Percentiles rank a stretch among this genome's conserved stretches.
Evolutionary conservation across 2,329 filamentous ascomycete genomes (phyloP).

Genomic region (Alternaria arbusti): DNA sequence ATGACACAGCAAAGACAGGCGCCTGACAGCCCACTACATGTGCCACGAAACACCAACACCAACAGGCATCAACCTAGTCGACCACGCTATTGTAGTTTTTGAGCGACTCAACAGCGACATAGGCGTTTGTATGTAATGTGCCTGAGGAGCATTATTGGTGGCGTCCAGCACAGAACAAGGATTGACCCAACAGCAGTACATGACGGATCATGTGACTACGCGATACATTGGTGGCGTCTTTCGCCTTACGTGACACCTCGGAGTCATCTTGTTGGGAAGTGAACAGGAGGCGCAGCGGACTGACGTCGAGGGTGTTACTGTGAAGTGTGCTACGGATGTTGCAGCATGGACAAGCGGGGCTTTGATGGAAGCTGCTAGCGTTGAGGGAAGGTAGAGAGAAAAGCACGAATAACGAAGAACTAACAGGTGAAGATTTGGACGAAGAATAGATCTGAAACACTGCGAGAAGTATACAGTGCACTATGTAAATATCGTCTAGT

Average conservation of each 20-base stretch:
- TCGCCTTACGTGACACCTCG: not conserved
- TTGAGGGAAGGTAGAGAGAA: not conserved
- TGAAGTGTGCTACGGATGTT: not conserved
- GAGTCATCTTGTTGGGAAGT: not conserved
- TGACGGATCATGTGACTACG: not conserved
- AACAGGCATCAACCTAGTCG: not conserved
- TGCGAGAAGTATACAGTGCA: not conserved
- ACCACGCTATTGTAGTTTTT: not conserved
- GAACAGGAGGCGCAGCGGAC: not conserved
- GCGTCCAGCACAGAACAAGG: not conserved
- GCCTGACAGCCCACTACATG: not conserved
- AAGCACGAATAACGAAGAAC: not conserved
- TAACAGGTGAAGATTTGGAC: not conserved
- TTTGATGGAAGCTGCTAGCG: not conserved
- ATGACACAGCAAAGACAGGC: not conserved
- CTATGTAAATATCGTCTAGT: not conserved
- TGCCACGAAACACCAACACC: not conserved
- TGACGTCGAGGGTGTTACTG: not conserved
- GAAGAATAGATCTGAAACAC: not conserved
- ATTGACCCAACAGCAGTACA: not conserved
- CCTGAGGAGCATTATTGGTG: not conserved
- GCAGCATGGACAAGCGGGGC: not conserved
- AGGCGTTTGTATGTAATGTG: not conserved
- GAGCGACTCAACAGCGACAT: not conserved
- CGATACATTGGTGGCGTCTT: not conserved